Conservation (phyloP, 805 yeast genomes). For the Kregervanrija pseudodelftensis region DNA sequence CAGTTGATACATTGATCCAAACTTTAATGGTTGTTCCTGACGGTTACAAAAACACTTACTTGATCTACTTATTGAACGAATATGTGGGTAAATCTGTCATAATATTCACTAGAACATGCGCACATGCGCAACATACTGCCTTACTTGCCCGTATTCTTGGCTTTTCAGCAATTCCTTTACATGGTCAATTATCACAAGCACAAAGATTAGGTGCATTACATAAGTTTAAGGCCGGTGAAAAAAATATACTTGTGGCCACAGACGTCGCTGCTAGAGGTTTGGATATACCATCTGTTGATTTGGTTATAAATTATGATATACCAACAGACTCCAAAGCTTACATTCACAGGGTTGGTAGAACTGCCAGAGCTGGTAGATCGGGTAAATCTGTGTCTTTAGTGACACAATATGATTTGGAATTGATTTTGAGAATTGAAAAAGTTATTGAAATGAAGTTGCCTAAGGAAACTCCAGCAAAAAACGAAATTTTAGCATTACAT, state of each 20-base stretch:
- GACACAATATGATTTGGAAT: constrained; percentile 90
- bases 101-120: constrained; percentile 89
- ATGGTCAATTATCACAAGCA: constrained; percentile 84
- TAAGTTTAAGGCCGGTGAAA: constrained; percentile 66
- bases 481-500: constrained; percentile 68
- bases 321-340: constrained; percentile 97
- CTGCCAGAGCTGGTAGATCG: constrained; percentile 89
- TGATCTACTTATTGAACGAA: constrained; percentile 79
- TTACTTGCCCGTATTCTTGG: constrained; percentile 73
- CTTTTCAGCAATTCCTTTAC: constrained; percentile 85
- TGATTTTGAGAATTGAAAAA: constrained; percentile 81
- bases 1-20: constrained; percentile 91
- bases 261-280: constrained; percentile 96
- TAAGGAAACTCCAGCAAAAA: constrained; percentile 73
- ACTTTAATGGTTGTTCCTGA: constrained; percentile 86
- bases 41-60: constrained; percentile 83
- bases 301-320: constrained; percentile 85
- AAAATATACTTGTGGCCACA: constrained; percentile 68
- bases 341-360: constrained; percentile 96
- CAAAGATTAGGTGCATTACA: constrained; percentile 79
- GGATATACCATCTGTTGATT: constrained; percentile 88
- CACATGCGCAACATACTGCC: constrained; percentile 89
- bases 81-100: constrained; percentile 78
- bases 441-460: constrained; percentile 79
- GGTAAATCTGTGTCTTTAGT: constrained; percentile 84